phyloP scores from a whole-genome alignment of 2,329 filamentous ascomycete species.

The Cladophialophora bantiana region DNA sequence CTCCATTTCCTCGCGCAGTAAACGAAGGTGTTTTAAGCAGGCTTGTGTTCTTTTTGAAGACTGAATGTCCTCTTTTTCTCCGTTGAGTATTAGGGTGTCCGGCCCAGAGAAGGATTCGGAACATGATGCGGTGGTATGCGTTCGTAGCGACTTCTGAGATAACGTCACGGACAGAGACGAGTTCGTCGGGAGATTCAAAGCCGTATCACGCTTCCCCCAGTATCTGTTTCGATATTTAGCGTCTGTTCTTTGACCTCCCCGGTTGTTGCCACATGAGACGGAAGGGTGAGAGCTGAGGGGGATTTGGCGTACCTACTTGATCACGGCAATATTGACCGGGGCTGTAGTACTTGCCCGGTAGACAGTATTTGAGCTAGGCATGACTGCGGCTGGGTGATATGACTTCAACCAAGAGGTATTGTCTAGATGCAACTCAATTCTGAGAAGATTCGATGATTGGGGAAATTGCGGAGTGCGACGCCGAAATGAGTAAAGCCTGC shows the following conservation, averaged over 20 bases:
- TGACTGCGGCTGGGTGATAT: conserved; percentile 7
- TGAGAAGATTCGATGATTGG: too few species aligned
- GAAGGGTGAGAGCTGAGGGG: conserved; percentile 8
- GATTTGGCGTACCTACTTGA: conserved; percentile 42
- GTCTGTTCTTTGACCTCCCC: background rate
- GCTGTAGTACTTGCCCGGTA: conserved; percentile 95
- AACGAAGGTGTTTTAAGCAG: conserved; percentile 85
- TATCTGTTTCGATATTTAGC: conserved; percentile 60
- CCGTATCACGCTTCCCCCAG: conserved; percentile 96
- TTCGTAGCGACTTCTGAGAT: conserved; percentile 90
- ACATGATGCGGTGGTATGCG: conserved; percentile 94
- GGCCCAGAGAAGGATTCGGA: conserved; percentile 69
- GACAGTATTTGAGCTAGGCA: conserved; percentile 53
- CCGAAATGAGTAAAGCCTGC: too few species aligned
- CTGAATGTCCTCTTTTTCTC: conserved; percentile 76
- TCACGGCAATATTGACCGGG: conserved; percentile 51
- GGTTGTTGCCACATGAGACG: background rate
- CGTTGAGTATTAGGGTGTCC: conserved; percentile 84
- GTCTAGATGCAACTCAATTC: background rate
- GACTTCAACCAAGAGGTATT: background rate
- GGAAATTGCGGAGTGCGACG: background rate
- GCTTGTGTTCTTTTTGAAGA: conserved; percentile 90
- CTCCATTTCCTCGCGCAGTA: conserved; percentile 79
- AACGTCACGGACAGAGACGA: conserved; percentile 96
- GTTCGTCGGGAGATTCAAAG: conserved; percentile 96